phyloP scores from a whole-genome alignment of 108 stramenopile species.

The Nitzschia sp. region DNA sequence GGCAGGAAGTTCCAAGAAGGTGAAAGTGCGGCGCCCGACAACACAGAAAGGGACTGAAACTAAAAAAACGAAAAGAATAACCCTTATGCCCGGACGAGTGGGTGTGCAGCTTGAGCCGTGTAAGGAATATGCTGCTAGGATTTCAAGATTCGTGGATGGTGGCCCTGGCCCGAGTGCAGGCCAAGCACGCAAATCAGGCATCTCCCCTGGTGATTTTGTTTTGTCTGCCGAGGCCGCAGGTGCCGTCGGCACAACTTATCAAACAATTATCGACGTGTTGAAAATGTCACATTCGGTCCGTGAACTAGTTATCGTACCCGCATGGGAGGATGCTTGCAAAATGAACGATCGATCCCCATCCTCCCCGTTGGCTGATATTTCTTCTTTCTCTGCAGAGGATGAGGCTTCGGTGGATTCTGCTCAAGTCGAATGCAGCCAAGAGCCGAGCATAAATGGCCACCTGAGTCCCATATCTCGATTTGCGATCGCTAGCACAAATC shows the following conservation, averaged over 20 bases:
- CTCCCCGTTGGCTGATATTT: neutral
- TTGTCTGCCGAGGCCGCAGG: constrained; percentile 33
- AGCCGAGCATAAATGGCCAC: too few relatives aligned
- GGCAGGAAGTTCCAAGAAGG: constrained; percentile 2
- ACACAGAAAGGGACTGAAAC: neutral
- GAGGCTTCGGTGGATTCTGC: neutral
- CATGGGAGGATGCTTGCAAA: constrained; percentile 33
- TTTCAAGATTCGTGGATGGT: constrained; percentile 49
- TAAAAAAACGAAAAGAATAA: constrained; percentile 26
- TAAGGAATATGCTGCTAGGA: constrained; percentile 42
- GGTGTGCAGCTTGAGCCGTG: constrained; percentile 61
- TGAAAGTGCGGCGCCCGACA: constrained; percentile 2
- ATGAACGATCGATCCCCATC: too few relatives aligned
- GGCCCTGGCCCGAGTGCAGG: constrained; percentile 43
- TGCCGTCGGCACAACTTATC: constrained; percentile 35
- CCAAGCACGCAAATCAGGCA: constrained; percentile 53
- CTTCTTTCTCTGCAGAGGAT: neutral
- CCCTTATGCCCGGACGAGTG: constrained; percentile 54
- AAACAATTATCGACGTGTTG: constrained; percentile 39
- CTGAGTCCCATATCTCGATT: too few relatives aligned
- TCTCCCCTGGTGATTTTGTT: constrained; percentile 49
- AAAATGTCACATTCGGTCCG: constrained; percentile 20
- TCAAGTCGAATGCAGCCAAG: neutral
- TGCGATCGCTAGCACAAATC: too few relatives aligned
- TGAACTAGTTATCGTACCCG: constrained; percentile 31